phyloP scores from a whole-genome alignment of 139 green algal genomes.

The Ettlia oleoabundans region DNA sequence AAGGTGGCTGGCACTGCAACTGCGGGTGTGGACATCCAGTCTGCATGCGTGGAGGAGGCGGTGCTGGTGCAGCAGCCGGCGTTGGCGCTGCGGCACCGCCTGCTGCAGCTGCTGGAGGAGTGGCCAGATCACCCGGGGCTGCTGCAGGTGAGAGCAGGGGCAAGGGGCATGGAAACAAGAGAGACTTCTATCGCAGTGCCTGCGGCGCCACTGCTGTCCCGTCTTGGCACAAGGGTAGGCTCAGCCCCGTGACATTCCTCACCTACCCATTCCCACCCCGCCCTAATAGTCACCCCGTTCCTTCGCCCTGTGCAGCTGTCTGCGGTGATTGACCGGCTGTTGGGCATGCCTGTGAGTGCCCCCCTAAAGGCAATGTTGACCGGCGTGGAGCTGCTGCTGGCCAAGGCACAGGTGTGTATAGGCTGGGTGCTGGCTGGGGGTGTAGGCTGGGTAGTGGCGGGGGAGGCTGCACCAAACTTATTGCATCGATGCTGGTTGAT shows the following conservation, averaged over 20 bases:
- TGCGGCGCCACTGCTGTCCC: too few relatives aligned
- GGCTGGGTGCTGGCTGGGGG: too few relatives aligned
- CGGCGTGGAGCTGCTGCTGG: constrained; percentile 95
- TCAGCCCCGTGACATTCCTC: background rate
- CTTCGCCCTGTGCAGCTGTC: constrained; percentile 62
- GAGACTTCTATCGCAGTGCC: too few relatives aligned
- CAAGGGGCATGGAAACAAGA: too few relatives aligned
- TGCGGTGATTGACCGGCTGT: constrained; percentile 81
- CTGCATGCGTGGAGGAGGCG: constrained; percentile 74
- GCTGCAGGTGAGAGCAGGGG: constrained; percentile 14
- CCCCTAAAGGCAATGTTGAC: constrained; percentile 89
- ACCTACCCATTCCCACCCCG: background rate
- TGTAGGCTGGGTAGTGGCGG: too few relatives aligned
- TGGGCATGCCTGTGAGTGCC: constrained; percentile 64
- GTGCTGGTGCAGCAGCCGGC: constrained; percentile 78
- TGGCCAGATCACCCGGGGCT: constrained; percentile 96
- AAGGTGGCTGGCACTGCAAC: background rate
- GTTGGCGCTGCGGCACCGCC: constrained; percentile 52
- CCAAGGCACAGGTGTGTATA: constrained; percentile 70
- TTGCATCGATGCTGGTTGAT: too few relatives aligned
- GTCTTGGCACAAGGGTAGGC: too few relatives aligned
- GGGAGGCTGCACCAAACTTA: too few relatives aligned
- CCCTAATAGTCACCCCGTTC: background rate
- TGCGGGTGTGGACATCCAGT: constrained; percentile 71
- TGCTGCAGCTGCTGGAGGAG: constrained; percentile 84